These are phyloP conservation scores for Amanita rubescens DNA, from an alignment of 768 basidiomycete genomes.

Conservation along the genomic window DNA sequence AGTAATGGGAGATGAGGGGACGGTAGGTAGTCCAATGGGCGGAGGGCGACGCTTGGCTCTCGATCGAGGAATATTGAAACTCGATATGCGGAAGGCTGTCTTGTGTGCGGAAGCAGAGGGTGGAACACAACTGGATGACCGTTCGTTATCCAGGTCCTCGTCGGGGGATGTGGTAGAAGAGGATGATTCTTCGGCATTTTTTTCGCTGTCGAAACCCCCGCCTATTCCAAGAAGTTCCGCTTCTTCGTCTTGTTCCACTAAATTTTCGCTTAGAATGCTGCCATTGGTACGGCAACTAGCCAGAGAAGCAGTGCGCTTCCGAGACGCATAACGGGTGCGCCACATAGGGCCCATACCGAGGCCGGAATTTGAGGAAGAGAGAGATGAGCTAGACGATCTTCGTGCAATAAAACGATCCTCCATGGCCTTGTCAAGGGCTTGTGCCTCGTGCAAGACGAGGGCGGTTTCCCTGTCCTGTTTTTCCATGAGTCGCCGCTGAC, in stretches of 20 bases:
- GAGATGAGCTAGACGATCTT: slow-evolving; percentile 60
- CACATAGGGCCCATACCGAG: slow-evolving; percentile 62
- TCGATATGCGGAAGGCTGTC: slow-evolving; percentile 48
- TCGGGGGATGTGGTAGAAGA: slow-evolving; percentile 36
- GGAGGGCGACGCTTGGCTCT: slow-evolving; percentile 57
- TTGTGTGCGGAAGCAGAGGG: slow-evolving; percentile 54
- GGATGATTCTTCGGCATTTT: slow-evolving; percentile 27
- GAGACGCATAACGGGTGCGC: slow-evolving; percentile 54
- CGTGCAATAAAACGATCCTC: slow-evolving; percentile 74
- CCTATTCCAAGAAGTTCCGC: slow-evolving; percentile 61
- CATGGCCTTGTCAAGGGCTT: slow-evolving; percentile 80
- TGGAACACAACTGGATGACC: slow-evolving; percentile 29
- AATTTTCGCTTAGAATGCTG: slow-evolving; percentile 71
- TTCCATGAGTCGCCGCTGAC: slow-evolving; percentile 54
- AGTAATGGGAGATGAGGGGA: slow-evolving; percentile 66
- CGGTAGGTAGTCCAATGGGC: slow-evolving; percentile 54
- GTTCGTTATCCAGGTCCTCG: slow-evolving; percentile 26
- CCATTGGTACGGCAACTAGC: slow-evolving; percentile 62
- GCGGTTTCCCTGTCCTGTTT: slow-evolving; percentile 49
- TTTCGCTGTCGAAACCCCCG: slow-evolving; percentile 49
- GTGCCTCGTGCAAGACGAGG: slow-evolving; percentile 69
- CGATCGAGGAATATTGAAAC: slow-evolving; percentile 24
- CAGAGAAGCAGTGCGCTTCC: slow-evolving; percentile 67
- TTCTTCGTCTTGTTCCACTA: slow-evolving; percentile 81
- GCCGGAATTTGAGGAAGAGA: slow-evolving; percentile 46